Percentiles rank a stretch among this genome's conserved stretches.
Evolutionary conservation across 352 stramenopile genomes (phyloP).

Genomic region (Globisporangium lucens): DNA sequence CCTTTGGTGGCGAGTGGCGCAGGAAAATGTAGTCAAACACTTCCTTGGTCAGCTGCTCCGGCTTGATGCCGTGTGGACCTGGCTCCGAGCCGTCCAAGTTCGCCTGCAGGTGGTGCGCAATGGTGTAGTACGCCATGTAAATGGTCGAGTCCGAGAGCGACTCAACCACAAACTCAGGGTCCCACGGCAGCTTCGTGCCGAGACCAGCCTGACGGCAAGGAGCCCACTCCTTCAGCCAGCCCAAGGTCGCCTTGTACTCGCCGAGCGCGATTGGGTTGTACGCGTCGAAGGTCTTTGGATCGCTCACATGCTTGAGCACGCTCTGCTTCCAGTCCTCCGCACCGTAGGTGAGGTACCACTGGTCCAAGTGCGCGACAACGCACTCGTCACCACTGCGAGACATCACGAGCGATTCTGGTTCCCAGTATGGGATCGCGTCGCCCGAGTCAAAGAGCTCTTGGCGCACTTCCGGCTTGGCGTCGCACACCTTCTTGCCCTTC

Average conservation of each 20-base stretch:
- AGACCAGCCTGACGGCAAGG: constrained; percentile 98
- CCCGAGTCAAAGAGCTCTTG: constrained; percentile 95
- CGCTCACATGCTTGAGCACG: constrained; percentile 94
- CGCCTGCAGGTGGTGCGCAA: constrained; percentile 96
- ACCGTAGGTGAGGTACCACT: constrained; percentile 99
- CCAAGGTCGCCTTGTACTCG: constrained; percentile 97
- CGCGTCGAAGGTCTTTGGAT: constrained; percentile 91
- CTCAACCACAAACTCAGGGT: constrained; percentile 98
- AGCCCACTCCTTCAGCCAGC: constrained; percentile 99
- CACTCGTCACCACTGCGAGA: constrained; percentile 98
- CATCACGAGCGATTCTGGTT: constrained; percentile 97
- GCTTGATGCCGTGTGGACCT: constrained; percentile 82
- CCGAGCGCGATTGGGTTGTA: constrained; percentile 93
- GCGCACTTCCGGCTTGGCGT: constrained; percentile 97
- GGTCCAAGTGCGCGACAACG: constrained; percentile 98
- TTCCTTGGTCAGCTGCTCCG: constrained; percentile 91
- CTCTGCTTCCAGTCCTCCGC: constrained; percentile 97
- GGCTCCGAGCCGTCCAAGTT: constrained; percentile 93
- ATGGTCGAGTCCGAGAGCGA: constrained; percentile 99
- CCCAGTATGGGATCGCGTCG: constrained; percentile 97
- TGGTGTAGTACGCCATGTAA: constrained; percentile 99
- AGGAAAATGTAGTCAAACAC: constrained; percentile 99
- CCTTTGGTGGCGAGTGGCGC: constrained; percentile 74
- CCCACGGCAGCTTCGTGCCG: constrained; percentile 96
- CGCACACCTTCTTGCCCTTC: constrained; percentile 95